Base-by-base conservation (phyloP, 257 asterid species). In the Gentiana straminea region DNA sequence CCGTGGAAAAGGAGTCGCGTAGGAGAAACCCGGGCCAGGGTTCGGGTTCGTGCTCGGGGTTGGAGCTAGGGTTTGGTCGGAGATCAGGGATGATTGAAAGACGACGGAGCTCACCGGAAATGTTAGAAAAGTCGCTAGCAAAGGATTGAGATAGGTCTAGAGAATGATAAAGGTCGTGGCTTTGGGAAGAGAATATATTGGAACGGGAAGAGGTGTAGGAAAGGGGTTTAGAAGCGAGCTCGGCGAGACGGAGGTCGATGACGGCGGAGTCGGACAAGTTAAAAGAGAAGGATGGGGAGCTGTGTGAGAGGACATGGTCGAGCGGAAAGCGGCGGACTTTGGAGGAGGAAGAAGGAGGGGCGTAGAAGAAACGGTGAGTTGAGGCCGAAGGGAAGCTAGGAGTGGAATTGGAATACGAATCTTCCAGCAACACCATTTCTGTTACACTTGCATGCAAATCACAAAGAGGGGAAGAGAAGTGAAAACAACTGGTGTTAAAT, bases 61-160 rank as follows among this genome's bases (percentile, higher is more conserved):
- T 67, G 8, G 59, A 52, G 3, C 15, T 54, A 52, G 65, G 54
- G 59, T 50, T 57, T 34, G 45, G 66, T 54, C 69, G 75, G 4
- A 82, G 83, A 50, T 74, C 81, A 0, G 86, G 94, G 3, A 76
- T 55, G 50, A 59, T 49, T 0, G 98, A 89, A 49, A 91, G 86
- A 13, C 95, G 96, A 66, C 84, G 92, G 36, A 91, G 74, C 73
- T 91, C 98, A 8, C 94, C 88, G 36, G 98, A 87, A 13, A 91
- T 87, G 47, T 91, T 95, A 3, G 97, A 84, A 41, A 41, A 41
- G 8, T 41, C 46, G 46, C 10, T 41, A 71, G 94, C 83, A 73
- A 90, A 80, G 4, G 94, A 77, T 5, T 68, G 76, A 3, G 98
- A 86, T 8, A 79, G 52, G 13, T 90, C 88, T 51, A 66, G 50